A percentile compares a stretch with the other conserved stretches of the same genome.
Evolutionary conservation across 2,329 filamentous ascomycete genomes (phyloP).

Genomic region (Colletotrichum phormii): DNA sequence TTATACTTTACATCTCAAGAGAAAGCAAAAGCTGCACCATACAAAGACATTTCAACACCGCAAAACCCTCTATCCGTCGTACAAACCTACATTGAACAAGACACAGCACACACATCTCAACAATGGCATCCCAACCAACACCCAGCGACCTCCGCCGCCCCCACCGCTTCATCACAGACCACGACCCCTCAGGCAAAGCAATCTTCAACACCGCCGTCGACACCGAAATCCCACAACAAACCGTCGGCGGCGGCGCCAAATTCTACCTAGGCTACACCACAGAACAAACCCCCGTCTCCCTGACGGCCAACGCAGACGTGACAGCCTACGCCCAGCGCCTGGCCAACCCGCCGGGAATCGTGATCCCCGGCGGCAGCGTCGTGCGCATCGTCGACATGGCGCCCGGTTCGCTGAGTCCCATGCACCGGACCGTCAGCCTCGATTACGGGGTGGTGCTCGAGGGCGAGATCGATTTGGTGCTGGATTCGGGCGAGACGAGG

Average conservation of each 20-base stretch:
- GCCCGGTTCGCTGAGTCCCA: slow-evolving; percentile 49
- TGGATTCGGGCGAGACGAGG: slow-evolving; percentile 62
- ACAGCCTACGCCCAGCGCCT: slow-evolving; percentile 40
- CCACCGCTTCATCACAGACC: slow-evolving; percentile 48
- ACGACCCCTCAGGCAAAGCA: slow-evolving; percentile 47
- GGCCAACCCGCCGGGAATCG: slow-evolving; percentile 42
- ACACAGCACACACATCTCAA: background rate
- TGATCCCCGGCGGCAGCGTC: slow-evolving; percentile 52
- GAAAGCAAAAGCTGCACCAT: background rate
- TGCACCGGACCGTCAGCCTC: slow-evolving; percentile 66
- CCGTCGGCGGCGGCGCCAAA: slow-evolving; percentile 36
- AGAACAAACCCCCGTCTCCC: slow-evolving; percentile 38
- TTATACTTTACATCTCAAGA: background rate
- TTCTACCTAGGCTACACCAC: slow-evolving; percentile 45
- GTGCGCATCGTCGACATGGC: slow-evolving; percentile 61
- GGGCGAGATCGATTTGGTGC: slow-evolving; percentile 61
- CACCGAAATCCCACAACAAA: slow-evolving; percentile 36
- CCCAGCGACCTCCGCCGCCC: slow-evolving; percentile 32
- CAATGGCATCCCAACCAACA: slow-evolving; percentile 11
- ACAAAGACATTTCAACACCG: background rate
- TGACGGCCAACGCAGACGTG: slow-evolving; percentile 40
- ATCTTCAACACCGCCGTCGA: slow-evolving; percentile 47
- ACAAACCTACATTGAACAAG: background rate
- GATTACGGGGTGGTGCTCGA: slow-evolving; percentile 69
- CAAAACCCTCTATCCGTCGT: too few relatives aligned